phyloP scores from a whole-genome alignment of 352 stramenopile genomes.

The Pythium insidiosum region DNA sequence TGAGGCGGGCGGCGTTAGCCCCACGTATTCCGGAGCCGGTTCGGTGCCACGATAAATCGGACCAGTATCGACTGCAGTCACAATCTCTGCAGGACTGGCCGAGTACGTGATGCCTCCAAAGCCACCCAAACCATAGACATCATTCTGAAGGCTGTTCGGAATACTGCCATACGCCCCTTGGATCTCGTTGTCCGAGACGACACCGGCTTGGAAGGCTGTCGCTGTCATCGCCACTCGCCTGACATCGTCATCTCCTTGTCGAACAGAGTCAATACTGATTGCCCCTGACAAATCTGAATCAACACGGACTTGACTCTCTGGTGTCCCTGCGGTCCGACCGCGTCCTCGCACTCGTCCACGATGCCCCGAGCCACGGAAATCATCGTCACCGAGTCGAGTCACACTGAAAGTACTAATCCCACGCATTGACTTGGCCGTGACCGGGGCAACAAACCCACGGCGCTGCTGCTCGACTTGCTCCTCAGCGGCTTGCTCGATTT shows the following conservation, averaged over 20 bases:
- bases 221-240: slow-evolving; percentile 10
- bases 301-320: not conserved
- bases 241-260: not conserved
- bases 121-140: slow-evolving; percentile 23
- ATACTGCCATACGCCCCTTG: slow-evolving; percentile 21
- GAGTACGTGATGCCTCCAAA: slow-evolving; percentile 23
- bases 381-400: too few relatives aligned
- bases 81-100: slow-evolving; percentile 19
- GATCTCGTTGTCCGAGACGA: slow-evolving; percentile 32
- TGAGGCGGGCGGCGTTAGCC: too few relatives aligned
- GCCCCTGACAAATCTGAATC: not conserved
- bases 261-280: not conserved
- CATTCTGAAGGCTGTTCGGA: slow-evolving; percentile 20
- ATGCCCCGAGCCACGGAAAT: not conserved
- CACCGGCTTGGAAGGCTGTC: slow-evolving; percentile 20
- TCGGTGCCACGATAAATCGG: slow-evolving; percentile 30
- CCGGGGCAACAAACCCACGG: not conserved
- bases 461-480: slow-evolving; percentile 12
- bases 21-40: too few relatives aligned
- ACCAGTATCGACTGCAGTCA: slow-evolving; percentile 22
- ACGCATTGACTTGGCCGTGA: too few relatives aligned
- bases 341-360: not conserved
- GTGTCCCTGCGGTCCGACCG: not conserved
- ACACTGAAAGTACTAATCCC: too few relatives aligned
- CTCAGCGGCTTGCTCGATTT: slow-evolving; percentile 12